Evolutionary conservation across 1,139 yeast species (phyloP).

Genomic region (Diutina rugosa): DNA sequence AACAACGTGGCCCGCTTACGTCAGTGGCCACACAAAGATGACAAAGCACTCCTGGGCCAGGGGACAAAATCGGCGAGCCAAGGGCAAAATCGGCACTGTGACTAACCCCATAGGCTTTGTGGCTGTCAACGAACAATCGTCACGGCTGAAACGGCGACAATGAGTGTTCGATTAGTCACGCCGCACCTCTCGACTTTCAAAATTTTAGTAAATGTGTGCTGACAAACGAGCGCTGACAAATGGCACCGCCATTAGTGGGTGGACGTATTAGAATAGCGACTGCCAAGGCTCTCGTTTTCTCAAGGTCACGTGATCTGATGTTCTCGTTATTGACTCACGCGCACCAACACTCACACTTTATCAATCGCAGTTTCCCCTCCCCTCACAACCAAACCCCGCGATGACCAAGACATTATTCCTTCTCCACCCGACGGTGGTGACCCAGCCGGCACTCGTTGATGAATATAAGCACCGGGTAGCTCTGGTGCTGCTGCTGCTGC

Average conservation of each 20-base stretch:
- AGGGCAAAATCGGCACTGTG: too few species aligned
- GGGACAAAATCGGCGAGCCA: too few species aligned
- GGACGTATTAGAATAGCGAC: too few species aligned
- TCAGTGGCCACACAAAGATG: background rate
- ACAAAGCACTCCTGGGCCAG: background rate
- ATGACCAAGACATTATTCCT: conserved; percentile 22
- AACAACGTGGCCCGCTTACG: background rate
- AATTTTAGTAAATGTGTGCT: too few species aligned
- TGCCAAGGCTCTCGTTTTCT: too few species aligned
- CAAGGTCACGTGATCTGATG: too few species aligned
- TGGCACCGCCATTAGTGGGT: too few species aligned
- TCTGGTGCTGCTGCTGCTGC: conserved; percentile 11
- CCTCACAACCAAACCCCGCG: background rate
- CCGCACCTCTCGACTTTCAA: background rate
- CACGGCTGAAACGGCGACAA: background rate
- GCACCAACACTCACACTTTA: too few species aligned
- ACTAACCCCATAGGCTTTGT: too few species aligned
- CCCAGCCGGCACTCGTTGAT: conserved; percentile 39
- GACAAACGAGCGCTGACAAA: too few species aligned
- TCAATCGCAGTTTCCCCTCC: too few species aligned
- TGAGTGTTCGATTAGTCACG: background rate
- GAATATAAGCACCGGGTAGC: conserved; percentile 15
- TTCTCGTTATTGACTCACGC: too few species aligned
- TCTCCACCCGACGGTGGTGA: conserved; percentile 63
- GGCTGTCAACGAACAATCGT: background rate